A percentile compares a stretch with the other conserved stretches of the same genome.
These are phyloP conservation scores for Fusarium sp. DNA, from an alignment of 2,329 filamentous ascomycete genomes.

Conservation along the genomic window DNA sequence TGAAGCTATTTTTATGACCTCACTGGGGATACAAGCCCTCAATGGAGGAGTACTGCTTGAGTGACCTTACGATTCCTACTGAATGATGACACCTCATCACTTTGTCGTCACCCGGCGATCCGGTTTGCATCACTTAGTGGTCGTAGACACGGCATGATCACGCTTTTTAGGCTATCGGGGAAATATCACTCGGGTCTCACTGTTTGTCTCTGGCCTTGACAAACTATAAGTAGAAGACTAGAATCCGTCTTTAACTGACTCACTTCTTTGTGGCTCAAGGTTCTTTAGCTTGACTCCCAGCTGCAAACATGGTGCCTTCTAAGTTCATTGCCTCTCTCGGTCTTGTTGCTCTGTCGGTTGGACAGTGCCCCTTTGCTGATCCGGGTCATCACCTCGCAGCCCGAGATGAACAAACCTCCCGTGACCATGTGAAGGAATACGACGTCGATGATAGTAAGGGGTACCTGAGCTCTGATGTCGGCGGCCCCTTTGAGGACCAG, in stretches of 20 bases:
- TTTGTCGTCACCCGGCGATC: slow-evolving; percentile 1
- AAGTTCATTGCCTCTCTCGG: slow-evolving; percentile 36
- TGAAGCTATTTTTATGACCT: slow-evolving; percentile 10
- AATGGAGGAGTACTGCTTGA: not conserved
- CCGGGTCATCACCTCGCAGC: slow-evolving; percentile 35
- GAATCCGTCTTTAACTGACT: not conserved
- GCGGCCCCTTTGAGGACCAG: slow-evolving; percentile 75
- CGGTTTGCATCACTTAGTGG: slow-evolving; percentile 7
- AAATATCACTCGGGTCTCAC: not conserved
- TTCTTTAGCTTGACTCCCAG: not conserved
- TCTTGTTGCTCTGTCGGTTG: slow-evolving; percentile 41
- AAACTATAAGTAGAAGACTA: slow-evolving; percentile 26
- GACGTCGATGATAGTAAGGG: slow-evolving; percentile 64
- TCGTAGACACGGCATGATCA: not conserved
- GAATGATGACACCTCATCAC: slow-evolving; percentile 6
- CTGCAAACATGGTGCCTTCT: slow-evolving; percentile 41
- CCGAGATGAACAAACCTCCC: slow-evolving; percentile 44
- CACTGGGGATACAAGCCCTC: not conserved
- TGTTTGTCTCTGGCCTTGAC: not conserved
- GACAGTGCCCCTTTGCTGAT: slow-evolving; percentile 50
- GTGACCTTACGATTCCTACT: slow-evolving; percentile 5
- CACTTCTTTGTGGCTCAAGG: not conserved
- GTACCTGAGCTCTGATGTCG: slow-evolving; percentile 73
- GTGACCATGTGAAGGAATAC: slow-evolving; percentile 47
- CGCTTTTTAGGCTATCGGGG: not conserved